Evolutionary conservation across 2,329 filamentous ascomycete species (phyloP).

Genomic region (Phaeoacremonium minimum): DNA sequence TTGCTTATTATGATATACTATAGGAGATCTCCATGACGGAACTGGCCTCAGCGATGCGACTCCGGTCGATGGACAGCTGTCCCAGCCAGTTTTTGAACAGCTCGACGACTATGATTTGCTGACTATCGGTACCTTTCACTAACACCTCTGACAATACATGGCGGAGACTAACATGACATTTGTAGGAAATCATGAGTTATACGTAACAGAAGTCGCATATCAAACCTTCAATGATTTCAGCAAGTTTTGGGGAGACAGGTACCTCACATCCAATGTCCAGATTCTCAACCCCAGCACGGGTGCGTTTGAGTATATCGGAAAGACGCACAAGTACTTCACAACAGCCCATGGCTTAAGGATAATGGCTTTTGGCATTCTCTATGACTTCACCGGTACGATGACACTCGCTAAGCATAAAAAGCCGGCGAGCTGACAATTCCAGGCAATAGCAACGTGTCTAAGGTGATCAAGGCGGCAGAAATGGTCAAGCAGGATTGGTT

Average conservation of each 20-base stretch:
- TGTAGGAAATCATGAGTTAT: constrained; percentile 59
- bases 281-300: constrained; percentile 31
- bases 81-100: constrained; percentile 39
- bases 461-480: constrained; percentile 49
- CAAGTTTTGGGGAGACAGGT: constrained; percentile 45
- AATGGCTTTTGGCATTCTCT: constrained; percentile 40
- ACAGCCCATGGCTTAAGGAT: constrained; percentile 34
- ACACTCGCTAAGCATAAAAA: constrained; percentile 26
- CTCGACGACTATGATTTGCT: constrained; percentile 34
- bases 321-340: constrained; percentile 38
- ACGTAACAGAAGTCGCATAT: constrained; percentile 57
- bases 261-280: constrained; percentile 41
- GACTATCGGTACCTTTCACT: constrained; percentile 26
- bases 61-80: constrained; percentile 48
- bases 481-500: constrained; percentile 58
- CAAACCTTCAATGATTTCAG: constrained; percentile 57
- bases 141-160: background rate
- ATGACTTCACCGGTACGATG: constrained; percentile 43
- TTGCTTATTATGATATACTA: too few relatives aligned
- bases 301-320: constrained; percentile 35
- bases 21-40: constrained; percentile 60
- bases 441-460: constrained; percentile 58
- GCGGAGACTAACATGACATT: too few relatives aligned
- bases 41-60: constrained; percentile 60
- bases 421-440: constrained; percentile 11